Evolutionary conservation across 2,329 filamentous ascomycete species (phyloP).

Genomic region (Trichoderma semiorbis): DNA sequence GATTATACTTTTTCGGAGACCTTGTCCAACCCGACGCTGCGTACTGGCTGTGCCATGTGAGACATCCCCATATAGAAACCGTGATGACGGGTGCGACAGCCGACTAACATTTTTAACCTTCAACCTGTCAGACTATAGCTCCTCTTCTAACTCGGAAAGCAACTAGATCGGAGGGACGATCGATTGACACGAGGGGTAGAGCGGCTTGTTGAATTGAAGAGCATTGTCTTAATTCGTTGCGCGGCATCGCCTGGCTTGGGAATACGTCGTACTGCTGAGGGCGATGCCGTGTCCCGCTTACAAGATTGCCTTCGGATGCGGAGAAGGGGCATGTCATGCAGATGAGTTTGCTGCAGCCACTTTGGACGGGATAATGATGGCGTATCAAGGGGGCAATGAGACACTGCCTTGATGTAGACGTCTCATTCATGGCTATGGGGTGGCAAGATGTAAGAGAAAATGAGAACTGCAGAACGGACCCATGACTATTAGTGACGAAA

Average conservation of each 20-base stretch:
- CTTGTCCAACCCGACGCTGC: not conserved
- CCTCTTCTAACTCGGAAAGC: not conserved
- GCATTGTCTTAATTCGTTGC: not conserved
- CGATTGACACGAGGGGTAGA: not conserved
- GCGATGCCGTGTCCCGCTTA: not conserved
- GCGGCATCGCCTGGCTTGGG: not conserved
- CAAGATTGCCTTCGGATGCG: not conserved
- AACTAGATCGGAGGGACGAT: not conserved
- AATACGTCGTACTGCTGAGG: not conserved
- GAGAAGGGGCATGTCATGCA: not conserved
- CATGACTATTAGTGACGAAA: not conserved
- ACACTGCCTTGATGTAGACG: not conserved
- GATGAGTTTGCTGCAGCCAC: not conserved
- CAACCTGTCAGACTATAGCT: conserved; percentile 9
- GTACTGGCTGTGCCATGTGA: not conserved
- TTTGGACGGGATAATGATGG: not conserved
- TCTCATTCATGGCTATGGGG: not conserved
- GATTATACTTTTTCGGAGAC: not conserved
- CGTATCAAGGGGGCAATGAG: not conserved
- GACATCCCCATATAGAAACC: not conserved
- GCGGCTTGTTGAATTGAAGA: not conserved
- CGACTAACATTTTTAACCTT: not conserved
- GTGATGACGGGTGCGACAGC: not conserved
- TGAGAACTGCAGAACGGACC: not conserved
- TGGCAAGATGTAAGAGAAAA: not conserved